Conservation (phyloP, 2,329 filamentous ascomycete genomes). For the Shiraia bambusicola region DNA sequence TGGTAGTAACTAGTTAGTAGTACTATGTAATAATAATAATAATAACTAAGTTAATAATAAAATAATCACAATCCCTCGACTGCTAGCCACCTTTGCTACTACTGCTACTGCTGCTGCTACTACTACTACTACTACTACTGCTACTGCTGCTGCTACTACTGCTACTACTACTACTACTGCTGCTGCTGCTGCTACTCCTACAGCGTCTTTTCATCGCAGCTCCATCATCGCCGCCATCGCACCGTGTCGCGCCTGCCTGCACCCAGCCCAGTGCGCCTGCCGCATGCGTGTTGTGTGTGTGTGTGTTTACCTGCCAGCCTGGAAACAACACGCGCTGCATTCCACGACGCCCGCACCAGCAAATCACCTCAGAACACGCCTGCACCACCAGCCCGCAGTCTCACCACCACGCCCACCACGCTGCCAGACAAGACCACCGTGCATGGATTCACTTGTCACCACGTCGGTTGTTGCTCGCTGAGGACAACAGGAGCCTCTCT, state of each 20-base stretch:
- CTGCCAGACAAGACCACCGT: constrained; percentile 26
- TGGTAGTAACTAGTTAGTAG: too few species aligned
- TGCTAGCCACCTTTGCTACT: too few species aligned
- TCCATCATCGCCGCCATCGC: constrained; percentile 12
- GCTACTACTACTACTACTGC: too few species aligned
- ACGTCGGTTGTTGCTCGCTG: constrained; percentile 33
- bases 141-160: too few species aligned
- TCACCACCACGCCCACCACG: constrained; percentile 11
- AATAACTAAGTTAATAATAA: too few species aligned
- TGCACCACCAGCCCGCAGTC: constrained; percentile 15
- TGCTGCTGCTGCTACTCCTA: too few species aligned
- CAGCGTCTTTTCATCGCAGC: constrained; percentile 28
- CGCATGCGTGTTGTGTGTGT: constrained; percentile 12
- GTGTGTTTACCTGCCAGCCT: constrained; percentile 24
- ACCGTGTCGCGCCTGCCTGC: neutral
- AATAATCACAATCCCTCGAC: too few species aligned
- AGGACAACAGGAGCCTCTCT: constrained; percentile 28
- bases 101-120: too few species aligned
- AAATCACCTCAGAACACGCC: constrained; percentile 28
- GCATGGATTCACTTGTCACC: constrained; percentile 35
- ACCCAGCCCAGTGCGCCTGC: constrained; percentile 9
- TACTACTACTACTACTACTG: too few species aligned
- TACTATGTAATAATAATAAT: too few species aligned
- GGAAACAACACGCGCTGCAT: constrained; percentile 20
- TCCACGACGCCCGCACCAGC: constrained; percentile 18